Evolutionary conservation across 2,329 filamentous ascomycete genomes (phyloP), one percentile per base, ranked within the genome.

Genomic region (Cladophialophora bantiana): DNA sequence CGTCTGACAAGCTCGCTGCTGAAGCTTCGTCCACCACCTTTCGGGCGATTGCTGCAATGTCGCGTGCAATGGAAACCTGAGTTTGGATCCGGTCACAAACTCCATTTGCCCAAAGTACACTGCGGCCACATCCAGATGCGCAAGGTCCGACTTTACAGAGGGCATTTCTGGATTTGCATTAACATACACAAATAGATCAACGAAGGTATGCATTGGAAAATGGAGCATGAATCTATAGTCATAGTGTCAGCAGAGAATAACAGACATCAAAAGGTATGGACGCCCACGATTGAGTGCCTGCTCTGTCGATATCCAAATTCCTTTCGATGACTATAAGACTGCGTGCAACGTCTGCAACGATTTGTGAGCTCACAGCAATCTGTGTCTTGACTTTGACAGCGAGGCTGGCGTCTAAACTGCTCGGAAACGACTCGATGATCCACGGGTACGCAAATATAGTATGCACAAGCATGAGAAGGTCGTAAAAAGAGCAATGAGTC

Each of bases 51-150:
- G 56, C 20, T 4, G 59, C 64, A 34, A 66, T 36, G 32, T 66
- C 54, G n/a, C 54, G 38, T 20, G 59, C 59, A 66, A 66, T 1
- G 64, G 34, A 20, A 62, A 62, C n/a, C 20, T 40, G n/a, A 62
- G 9, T n/a, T 59, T 31, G 2, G 59, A 62, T 3, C 32, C 18
- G 0, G 59, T 62, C 26, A 59, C 18, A 32, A 63, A 66, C 9
- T 66, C 64, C 58, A 66, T 58, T 12, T 58, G 57, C 3, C 50
- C 53, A 20, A 66, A 65, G 26, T 60, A 60, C 4, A 50, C 64
- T 3, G 64, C 58, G 4, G 52, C 58, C 12, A 66, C 42, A 34
- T 66, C 58, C 10, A 66, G 40, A 12, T 62, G 42, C 2, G 58
- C 64, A 9, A 66, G 32, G 40, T 66, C 64, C 9, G 58, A 45